Base-by-base conservation (phyloP, 2,329 filamentous ascomycete genomes). In the Tolypocladium amazonense region DNA sequence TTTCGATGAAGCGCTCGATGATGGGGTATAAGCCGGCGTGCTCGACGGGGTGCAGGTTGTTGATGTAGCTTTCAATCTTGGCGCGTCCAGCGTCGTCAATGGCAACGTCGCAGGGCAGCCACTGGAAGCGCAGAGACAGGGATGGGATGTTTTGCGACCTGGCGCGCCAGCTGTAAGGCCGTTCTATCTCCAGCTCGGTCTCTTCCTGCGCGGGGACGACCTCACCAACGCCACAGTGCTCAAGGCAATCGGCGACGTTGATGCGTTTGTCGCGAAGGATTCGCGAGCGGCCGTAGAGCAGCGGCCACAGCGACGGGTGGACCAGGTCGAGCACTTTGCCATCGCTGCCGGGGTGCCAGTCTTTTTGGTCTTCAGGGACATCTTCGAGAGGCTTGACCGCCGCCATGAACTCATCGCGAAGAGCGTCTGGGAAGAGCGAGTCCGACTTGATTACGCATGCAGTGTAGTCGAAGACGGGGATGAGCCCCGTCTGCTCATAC, bases 281-380 rank as follows among this genome's bases (percentile, higher is more conserved):
- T 3, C 74, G 73, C 2, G 76, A 77, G 18, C 70, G 69, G 0
- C 81, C 82, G 63, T 83, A 85, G 1, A 83, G 67, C 0, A 88
- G 69, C 0, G 86, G 84, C 63, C 79, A 88, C 8, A 88, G 73
- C 0, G 84, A 88, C 1, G 86, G 85, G 63, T 88, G 80, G 6
- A 88, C 77, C 1, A 88, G 72, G 66, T 89, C 81, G 0, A 86
- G 77, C 1, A 89, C 84, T 61, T 77, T 79, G 0, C 73, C 69
- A 38, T 83, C 73, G 0, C 81, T 84, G 2, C 78, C 74, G 0
- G 85, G 86, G 68, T 88, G 83, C 78, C 81, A 89, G 68, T 88
- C 85, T 62, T 81, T 79, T 39, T 74, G 56, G 0, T 72, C 59
- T 8, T 81, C 77, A 0, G 80, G 77, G 0, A 81, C 74, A 23